These are phyloP conservation scores for Helianthus tuberosus DNA, from an alignment of 129 eudicot species.

Conservation along the genomic window DNA sequence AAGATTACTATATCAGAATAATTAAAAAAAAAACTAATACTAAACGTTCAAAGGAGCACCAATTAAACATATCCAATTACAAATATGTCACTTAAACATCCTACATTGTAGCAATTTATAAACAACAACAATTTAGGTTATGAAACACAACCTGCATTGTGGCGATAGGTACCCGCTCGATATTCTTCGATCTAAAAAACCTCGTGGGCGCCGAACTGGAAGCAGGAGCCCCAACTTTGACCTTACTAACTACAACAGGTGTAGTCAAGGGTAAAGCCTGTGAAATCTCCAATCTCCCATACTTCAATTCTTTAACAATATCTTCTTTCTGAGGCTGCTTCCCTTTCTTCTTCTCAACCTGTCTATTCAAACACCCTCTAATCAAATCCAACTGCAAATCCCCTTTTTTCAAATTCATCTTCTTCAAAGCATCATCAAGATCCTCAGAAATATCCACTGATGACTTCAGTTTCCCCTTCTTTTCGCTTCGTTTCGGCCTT, in stretches of 20 bases:
- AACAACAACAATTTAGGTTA: not conserved
- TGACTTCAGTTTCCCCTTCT: slow-evolving; percentile 34
- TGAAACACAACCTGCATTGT: slow-evolving; percentile 72
- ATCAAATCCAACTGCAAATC: slow-evolving; percentile 85
- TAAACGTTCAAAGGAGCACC: no score
- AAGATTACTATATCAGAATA: not conserved
- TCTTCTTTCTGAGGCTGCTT: slow-evolving; percentile 43
- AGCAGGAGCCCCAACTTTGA: slow-evolving; percentile 62
- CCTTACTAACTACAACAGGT: slow-evolving; percentile 42
- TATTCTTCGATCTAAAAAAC: slow-evolving; percentile 77
- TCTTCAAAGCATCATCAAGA: slow-evolving; percentile 70
- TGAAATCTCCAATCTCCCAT: slow-evolving; percentile 76
- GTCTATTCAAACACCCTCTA: slow-evolving; percentile 62
- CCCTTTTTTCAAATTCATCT: slow-evolving; percentile 76
- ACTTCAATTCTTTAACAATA: slow-evolving; percentile 58
- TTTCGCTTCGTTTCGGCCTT: slow-evolving; percentile 17
- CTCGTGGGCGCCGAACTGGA: slow-evolving; percentile 35
- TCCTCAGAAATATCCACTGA: slow-evolving; percentile 52
- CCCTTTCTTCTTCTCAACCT: slow-evolving; percentile 74
- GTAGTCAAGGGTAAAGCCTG: slow-evolving; percentile 29
- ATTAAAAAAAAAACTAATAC: not conserved
- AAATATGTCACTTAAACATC: not conserved
- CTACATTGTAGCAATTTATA: not conserved
- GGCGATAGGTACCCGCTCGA: slow-evolving; percentile 61
- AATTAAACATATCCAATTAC: not conserved